Evolutionary conservation across 1,139 yeast species (phyloP), one percentile per base, ranked within the genome.

Genomic region (Candida sp.): DNA sequence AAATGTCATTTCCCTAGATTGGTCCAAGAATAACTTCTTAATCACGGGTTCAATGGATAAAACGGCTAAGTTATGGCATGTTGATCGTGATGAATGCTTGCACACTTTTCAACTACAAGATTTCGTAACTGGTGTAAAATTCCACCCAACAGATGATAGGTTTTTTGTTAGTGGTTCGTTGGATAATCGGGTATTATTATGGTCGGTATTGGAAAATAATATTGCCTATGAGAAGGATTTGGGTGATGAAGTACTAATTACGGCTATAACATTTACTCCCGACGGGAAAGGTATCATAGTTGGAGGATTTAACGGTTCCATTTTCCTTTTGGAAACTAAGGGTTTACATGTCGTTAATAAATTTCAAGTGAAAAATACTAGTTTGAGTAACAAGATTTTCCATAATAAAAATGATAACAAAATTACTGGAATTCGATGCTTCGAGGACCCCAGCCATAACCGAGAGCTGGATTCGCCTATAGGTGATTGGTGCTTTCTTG

Each of bases 11-110:
- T 81, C 87, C 8, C 59, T 91, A 36, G 88, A 88, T 54, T 91
- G 98, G 98, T 85, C 95, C 44, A 86, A 85, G 52, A 90, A 90
- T 63, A 85, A 84, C 56, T 91, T 91, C 51, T 61, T 91, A 29
- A 60, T 90, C 1, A 76, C 95, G 0, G 85, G 95, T 3, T 85
- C 96, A 5, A 87, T 87, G 87, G 98, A 91, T 63, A 79, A 81
- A 51, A 84, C 95, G 0, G 96, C 83, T 1, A 77, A 80, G 47
- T 66, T 91, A 39, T 91, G 97, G 97, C 96, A 91, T 60, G 77
- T 85, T 8, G 88, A 87, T 38, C 70, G 91, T 40, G 66, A 66
- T 1, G 75, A 71, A 15, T 81, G 89, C 45, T 67, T 91, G 30
- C 78, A 85, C 43, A 73, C 83, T 1, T 90, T 87, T 57, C 61